Conservation (phyloP, 2,329 filamentous ascomycete species). For the Clarireedia hainanense region DNA sequence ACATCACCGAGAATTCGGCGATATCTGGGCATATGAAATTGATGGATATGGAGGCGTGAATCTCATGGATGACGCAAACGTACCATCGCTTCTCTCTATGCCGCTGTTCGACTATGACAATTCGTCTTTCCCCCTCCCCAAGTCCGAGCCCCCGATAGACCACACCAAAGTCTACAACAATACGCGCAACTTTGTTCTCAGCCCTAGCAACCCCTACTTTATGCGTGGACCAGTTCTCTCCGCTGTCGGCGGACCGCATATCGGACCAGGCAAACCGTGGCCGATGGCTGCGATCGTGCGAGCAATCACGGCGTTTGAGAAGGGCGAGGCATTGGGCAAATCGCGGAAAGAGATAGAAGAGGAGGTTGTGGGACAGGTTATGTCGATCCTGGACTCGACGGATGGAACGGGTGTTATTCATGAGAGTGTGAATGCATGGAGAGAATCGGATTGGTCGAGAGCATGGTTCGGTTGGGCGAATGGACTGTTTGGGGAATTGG, state of each 20-base stretch:
- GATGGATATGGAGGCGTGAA: slow-evolving; percentile 53
- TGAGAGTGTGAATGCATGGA: slow-evolving; percentile 39
- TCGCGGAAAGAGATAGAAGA: slow-evolving; percentile 11
- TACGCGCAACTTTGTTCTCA: slow-evolving; percentile 72
- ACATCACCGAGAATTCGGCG: slow-evolving; percentile 49
- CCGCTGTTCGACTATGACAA: slow-evolving; percentile 51
- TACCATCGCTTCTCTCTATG: slow-evolving; percentile 57
- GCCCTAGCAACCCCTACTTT: slow-evolving; percentile 72
- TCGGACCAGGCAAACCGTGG: slow-evolving; percentile 51
- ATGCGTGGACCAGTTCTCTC: slow-evolving; percentile 44
- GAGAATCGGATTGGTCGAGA: slow-evolving; percentile 33
- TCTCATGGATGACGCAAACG: slow-evolving; percentile 67
- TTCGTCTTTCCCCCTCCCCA: slow-evolving; percentile 19
- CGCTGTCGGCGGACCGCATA: slow-evolving; percentile 59
- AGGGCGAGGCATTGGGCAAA: slow-evolving; percentile 3
- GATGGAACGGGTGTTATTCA: slow-evolving; percentile 37
- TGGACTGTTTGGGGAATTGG: slow-evolving; percentile 7
- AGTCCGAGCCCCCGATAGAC: slow-evolving; percentile 21
- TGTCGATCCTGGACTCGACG: slow-evolving; percentile 21
- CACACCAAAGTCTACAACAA: slow-evolving; percentile 64
- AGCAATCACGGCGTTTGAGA: slow-evolving; percentile 37
- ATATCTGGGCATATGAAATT: slow-evolving; percentile 73
- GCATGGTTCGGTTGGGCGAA: slow-evolving; percentile 76
- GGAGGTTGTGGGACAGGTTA: slow-evolving; percentile 26
- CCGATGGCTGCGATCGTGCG: slow-evolving; percentile 48